These are phyloP conservation scores for Gossypium thurberi DNA, from an alignment of 345 rosid genomes.

Conservation along the genomic window DNA sequence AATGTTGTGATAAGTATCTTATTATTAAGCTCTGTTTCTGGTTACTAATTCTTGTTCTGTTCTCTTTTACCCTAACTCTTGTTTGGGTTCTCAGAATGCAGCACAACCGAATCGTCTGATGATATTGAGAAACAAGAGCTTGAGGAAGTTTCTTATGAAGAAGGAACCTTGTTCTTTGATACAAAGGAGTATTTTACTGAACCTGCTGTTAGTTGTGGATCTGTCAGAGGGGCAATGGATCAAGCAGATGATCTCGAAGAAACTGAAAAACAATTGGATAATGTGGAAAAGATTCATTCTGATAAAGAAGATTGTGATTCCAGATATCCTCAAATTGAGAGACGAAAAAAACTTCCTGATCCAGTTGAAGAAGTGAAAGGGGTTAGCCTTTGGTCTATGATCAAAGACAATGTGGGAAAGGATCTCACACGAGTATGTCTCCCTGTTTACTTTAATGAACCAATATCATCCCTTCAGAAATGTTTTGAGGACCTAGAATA, in stretches of 20 bases:
- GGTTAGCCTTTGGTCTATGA: slow-evolving; percentile 98
- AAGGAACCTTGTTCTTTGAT: slow-evolving; percentile 67
- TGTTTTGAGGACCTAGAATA: slow-evolving; percentile 97
- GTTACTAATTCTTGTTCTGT: slow-evolving; percentile 2
- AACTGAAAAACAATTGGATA: slow-evolving; percentile 20
- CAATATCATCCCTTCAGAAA: slow-evolving; percentile 94
- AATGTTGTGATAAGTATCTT: neutral
- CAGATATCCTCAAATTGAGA: slow-evolving; percentile 38
- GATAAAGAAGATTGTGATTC: slow-evolving; percentile 24
- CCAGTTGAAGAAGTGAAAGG: slow-evolving; percentile 96
- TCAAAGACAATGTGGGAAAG: slow-evolving; percentile 97
- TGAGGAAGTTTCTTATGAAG: slow-evolving; percentile 47
- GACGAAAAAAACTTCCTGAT: slow-evolving; percentile 81
- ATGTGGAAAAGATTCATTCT: slow-evolving; percentile 36
- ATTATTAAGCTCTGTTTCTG: neutral
- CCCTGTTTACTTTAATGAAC: slow-evolving; percentile 96
- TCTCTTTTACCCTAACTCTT: slow-evolving; percentile 15
- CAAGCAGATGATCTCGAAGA: slow-evolving; percentile 21
- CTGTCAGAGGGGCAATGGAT: slow-evolving; percentile 25
- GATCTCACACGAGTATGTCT: slow-evolving; percentile 97
- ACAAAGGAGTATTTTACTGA: slow-evolving; percentile 65
- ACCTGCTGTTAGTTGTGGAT: slow-evolving; percentile 32
- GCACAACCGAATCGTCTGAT: slow-evolving; percentile 96
- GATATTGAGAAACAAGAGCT: slow-evolving; percentile 86
- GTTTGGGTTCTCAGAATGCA: slow-evolving; percentile 67